These are phyloP conservation scores for Chlorella sp. DNA, from an alignment of 139 green algal species.

Conservation along the genomic window DNA sequence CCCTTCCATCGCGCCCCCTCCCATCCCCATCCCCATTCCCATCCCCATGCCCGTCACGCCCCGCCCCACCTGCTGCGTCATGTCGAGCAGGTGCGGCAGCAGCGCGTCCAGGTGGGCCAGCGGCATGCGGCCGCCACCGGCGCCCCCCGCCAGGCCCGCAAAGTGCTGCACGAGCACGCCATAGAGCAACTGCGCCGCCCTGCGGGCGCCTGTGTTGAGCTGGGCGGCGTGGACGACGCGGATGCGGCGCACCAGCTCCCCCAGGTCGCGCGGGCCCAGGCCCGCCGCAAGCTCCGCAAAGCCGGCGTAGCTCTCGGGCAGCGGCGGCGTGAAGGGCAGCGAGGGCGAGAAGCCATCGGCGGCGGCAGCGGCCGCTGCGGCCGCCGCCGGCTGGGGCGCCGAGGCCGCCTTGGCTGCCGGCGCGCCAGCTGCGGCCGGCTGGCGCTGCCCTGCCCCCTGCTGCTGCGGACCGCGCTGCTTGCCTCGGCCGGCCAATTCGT, in stretches of 20 bases:
- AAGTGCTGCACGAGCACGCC: constrained; percentile 93
- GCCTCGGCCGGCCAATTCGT: constrained; percentile 31
- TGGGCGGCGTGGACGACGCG: constrained; percentile 69
- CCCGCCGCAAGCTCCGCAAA: constrained; percentile 51
- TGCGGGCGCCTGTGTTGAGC: constrained; percentile 72
- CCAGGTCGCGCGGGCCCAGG: constrained; percentile 59
- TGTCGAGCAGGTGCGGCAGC: constrained; percentile 54
- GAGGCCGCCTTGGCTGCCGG: not conserved
- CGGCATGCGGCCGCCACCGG: constrained; percentile 23
- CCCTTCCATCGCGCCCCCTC: not conserved
- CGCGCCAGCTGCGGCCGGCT: too few species aligned
- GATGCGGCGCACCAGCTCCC: constrained; percentile 71
- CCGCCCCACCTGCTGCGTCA: constrained; percentile 43
- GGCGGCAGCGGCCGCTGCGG: not conserved
- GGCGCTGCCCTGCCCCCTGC: constrained; percentile 7
- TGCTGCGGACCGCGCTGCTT: not conserved
- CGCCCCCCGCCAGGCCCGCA: constrained; percentile 56
- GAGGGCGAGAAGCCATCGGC: constrained; percentile 46
- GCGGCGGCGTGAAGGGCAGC: constrained; percentile 81
- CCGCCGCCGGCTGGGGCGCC: not conserved
- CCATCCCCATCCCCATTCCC: not conserved
- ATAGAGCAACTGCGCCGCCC: constrained; percentile 87
- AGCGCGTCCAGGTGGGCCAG: constrained; percentile 75
- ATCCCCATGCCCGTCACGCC: too few species aligned
- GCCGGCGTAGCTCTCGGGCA: constrained; percentile 73